phyloP scores from a whole-genome alignment of 192 early-diverging fungal species.

The Coemansia sp. region DNA sequence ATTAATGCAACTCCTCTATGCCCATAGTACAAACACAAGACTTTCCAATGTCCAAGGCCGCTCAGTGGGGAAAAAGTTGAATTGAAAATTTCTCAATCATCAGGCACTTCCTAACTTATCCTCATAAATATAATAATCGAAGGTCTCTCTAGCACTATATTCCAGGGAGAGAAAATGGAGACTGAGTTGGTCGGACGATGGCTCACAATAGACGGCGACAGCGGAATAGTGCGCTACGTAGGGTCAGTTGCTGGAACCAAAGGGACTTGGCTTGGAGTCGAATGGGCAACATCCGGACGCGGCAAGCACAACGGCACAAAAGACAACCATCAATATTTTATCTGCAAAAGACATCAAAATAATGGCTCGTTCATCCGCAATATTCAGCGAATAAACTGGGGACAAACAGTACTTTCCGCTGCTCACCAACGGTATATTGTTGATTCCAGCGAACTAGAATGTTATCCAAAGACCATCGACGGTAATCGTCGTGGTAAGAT shows the following conservation, averaged over 20 bases:
- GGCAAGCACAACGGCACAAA: constrained; percentile 53
- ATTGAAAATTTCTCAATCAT: no score
- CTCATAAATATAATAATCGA: background rate
- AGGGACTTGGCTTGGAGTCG: constrained; percentile 52
- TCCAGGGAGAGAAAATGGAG: background rate
- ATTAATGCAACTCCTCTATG: background rate
- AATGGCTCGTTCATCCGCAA: constrained; percentile 34
- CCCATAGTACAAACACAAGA: background rate
- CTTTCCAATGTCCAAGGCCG: background rate
- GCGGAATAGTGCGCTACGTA: constrained; percentile 46
- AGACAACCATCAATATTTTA: constrained; percentile 34
- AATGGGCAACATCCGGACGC: constrained; percentile 34
- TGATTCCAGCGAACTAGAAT: background rate
- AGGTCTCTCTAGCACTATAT: background rate
- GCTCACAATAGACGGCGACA: constrained; percentile 32
- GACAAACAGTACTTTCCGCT: constrained; percentile 24
- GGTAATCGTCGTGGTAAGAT: constrained; percentile 27
- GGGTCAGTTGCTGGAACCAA: constrained; percentile 34
- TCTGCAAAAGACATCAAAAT: background rate
- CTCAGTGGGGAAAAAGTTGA: no score
- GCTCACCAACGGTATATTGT: constrained; percentile 20
- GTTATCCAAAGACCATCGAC: constrained; percentile 19
- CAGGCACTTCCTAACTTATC: no score
- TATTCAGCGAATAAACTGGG: constrained; percentile 34
- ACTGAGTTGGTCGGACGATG: constrained; percentile 25